Evolutionary conservation across 495 filamentous ascomycete genomes (phyloP), one percentile per base, ranked within the genome.

Genomic region (Pseudotulostoma volvatum): DNA sequence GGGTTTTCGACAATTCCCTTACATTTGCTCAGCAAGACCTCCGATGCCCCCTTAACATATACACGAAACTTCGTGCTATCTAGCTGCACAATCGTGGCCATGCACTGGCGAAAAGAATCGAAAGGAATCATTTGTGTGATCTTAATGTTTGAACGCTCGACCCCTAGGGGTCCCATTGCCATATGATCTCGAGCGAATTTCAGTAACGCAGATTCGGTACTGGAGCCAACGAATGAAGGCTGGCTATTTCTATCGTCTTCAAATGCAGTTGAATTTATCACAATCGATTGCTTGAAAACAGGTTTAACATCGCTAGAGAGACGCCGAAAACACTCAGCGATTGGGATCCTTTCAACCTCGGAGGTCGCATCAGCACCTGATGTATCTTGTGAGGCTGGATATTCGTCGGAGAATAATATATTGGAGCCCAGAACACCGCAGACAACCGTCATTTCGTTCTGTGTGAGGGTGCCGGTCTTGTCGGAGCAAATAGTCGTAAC

Each of bases 231-330:
- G 39, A 84, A 84, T 0, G 67, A 63, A n/a, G 52, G 45, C 8
- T 66, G 57, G 2, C 63, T 64, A 23, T 77, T 69, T 21, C 66
- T 63, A 18, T 81, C 76, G 18, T 74, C 74, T 48, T 85, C 80
- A 46, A 83, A 84, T 8, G 80, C 80, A 0, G 80, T 85, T 5
- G 80, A 83, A 55, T 85, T 85, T 38, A 83, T 50, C 5, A 72
- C 66, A 41, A 85, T 77, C 2, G 78, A 81, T 38, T 80, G 23
- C 23, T 28, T 28, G 66, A 15, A 64, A 60, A 2, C 82, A 46
- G n/a, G 80, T 48, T 8, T 63, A 76, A 73, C 42, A 71, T 66
- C 16, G 61, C 50, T 37, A 55, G 53, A 39, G 61, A 54, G 15
- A 50, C 55, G 41, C 63, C 65, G n/a, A 53, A 39, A 14, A 18